Evolutionary conservation across 345 rosid species (phyloP).

Genomic region (Moricandia arvensis): DNA sequence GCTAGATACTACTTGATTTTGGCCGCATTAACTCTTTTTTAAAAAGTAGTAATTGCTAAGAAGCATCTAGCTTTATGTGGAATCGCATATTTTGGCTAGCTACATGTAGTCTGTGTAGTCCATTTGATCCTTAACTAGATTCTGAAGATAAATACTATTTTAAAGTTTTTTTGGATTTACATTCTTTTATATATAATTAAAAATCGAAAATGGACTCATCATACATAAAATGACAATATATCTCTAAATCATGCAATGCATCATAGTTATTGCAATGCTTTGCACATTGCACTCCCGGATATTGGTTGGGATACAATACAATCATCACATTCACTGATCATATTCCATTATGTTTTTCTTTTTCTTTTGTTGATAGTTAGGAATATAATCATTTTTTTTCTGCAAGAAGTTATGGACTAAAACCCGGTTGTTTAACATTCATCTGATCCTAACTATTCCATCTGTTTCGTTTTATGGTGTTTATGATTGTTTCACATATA

Average conservation of each 20-base stretch:
- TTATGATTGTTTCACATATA: too few species aligned
- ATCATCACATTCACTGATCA: neutral
- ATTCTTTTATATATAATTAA: neutral
- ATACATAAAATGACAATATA: too few species aligned
- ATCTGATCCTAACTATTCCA: neutral
- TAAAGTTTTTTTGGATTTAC: neutral
- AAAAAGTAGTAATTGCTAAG: neutral
- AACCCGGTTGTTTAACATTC: too few species aligned
- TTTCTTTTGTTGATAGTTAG: too few species aligned
- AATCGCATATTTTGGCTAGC: neutral
- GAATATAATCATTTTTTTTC: neutral
- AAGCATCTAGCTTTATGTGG: neutral
- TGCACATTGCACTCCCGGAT: neutral
- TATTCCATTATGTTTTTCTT: too few species aligned
- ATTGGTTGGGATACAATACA: neutral
- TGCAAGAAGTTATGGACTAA: too few species aligned
- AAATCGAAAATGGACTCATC: too few species aligned
- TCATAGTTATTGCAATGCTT: neutral
- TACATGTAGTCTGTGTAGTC: neutral
- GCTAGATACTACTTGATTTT: neutral
- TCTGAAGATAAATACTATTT: neutral
- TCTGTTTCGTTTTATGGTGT: too few species aligned
- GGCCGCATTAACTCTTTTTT: neutral
- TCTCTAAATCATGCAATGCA: neutral
- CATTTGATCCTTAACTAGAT: neutral